Evolutionary conservation across 352 stramenopile species (phyloP), one percentile per base, ranked within the genome.

Genomic region (Blastocystis sp.): DNA sequence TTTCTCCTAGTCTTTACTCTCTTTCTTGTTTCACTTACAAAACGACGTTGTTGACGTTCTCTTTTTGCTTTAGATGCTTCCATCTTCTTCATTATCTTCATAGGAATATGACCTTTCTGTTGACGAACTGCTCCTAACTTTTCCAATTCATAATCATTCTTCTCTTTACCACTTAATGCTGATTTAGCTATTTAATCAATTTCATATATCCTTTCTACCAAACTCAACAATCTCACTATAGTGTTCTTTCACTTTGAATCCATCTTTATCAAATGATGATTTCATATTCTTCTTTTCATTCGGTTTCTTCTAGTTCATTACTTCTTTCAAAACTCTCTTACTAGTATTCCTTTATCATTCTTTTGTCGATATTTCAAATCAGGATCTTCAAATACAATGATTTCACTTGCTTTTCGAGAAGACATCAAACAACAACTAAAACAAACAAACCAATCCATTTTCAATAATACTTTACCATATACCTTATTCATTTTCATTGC

Each of bases 201-300:
- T 0, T 11, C 5, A 27, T 0, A 5, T 5, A 42, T 9, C 27
- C 3, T 0, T 6, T 49, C 2, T 75, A 75, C 63, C 49, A 75
- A 75, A 75, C 39, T 49, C 63, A 19, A 54, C 37, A 42, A 75
- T 75, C 37, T 75, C 63, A 21, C 51, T n/a, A 42, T 75, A 75
- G 37, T 75, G 63, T 12, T 75, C 63, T 19, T 75, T 75, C 37
- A 75, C 63, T 14, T 75, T 75, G 29, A 75, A 75, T n/a, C 63
- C 63, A 54, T 24, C 24, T 35, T 27, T 63, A 35, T 63, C 56
- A 9, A 2, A 11, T 63, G n/a, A 35, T 2, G 56, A 35, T 11
- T 63, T 63, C 54, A 61, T 12, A 61, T 12, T 61, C 54, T 61
- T 61, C 54, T 14, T 69, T 39, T 32, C 14, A 14, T n/a, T 14